Evolutionary conservation across 2,329 filamentous ascomycete genomes (phyloP), one percentile per base, ranked within the genome.

Genomic region (Mycosphaerella sp.): DNA sequence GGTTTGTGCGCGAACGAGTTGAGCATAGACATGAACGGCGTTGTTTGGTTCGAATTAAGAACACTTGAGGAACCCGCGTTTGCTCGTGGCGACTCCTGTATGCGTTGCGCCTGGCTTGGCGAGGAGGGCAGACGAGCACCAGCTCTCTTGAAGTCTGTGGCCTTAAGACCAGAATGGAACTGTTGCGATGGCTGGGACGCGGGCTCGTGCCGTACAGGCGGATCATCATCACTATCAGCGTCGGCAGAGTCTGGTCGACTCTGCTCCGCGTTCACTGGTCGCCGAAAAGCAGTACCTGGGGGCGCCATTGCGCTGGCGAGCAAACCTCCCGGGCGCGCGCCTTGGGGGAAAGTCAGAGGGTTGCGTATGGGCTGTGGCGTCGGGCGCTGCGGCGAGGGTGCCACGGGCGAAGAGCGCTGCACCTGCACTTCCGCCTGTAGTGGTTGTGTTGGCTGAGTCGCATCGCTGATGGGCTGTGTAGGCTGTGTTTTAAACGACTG

Each of bases 401-500:
- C 54, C 12, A 48, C 46, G 9, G 58, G 90, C 1, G 91, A 96
- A 2, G 90, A 96, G n/a, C 88, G 87, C 27, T 85, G 84, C 2
- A 96, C 90, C 68, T 95, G 90, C 50, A 96, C 74, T 44, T 66
- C 60, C 3, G 57, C 79, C 14, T 45, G 63, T 12, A 56, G 14
- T 8, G 57, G 53, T 43, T 63, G 57, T 2, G 59, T 9, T 79
- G 84, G 80, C 59, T 85, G 81, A 8, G 56, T 84, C 25, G 63
- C 58, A 58, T 55, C 63, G 13, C 53, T 61, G 10, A 54, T 13
- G 28, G 54, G 47, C 50, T 64, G 58, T 27, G 59, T 12, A 0
- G 82, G 80, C 60, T 85, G 81, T 12, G 80, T 84, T 34, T 65
- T 58, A 55, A 52, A 62, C 12, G 57, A 61, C 17, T 50, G 53